These are phyloP conservation scores for Chaetomium sp. DNA, from an alignment of 2,329 filamentous ascomycete genomes.

Conservation along the genomic window DNA sequence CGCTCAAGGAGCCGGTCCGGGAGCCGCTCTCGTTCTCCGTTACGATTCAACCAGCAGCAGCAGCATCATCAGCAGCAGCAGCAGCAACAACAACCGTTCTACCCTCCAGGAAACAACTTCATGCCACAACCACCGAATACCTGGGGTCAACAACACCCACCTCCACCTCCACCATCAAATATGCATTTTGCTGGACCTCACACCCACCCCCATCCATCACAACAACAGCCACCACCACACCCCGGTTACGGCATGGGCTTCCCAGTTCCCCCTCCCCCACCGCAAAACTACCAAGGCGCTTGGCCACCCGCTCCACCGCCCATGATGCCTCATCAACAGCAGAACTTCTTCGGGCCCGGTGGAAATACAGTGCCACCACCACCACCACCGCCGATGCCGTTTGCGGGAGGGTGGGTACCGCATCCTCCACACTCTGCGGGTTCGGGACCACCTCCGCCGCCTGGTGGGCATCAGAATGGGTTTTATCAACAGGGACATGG, in stretches of 20 bases:
- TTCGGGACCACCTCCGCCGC: slow-evolving; percentile 10
- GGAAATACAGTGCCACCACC: slow-evolving; percentile 13
- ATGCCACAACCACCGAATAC: slow-evolving; percentile 17
- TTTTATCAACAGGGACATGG: slow-evolving; percentile 21
- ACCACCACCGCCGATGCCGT: slow-evolving; percentile 16
- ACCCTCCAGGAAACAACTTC: slow-evolving; percentile 18
- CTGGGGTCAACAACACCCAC: slow-evolving; percentile 8
- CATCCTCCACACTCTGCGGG: slow-evolving; percentile 14
- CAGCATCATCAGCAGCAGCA: too few species aligned
- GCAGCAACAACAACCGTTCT: slow-evolving; percentile 7
- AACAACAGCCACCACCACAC: slow-evolving; percentile 11
- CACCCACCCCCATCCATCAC: neutral
- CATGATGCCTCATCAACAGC: slow-evolving; percentile 6
- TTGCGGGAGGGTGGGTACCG: slow-evolving; percentile 20
- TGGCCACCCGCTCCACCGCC: slow-evolving; percentile 37
- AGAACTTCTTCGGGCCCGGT: slow-evolving; percentile 10
- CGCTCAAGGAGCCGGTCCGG: slow-evolving; percentile 19
- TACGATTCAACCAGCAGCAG: slow-evolving; percentile 5
- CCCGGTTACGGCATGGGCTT: slow-evolving; percentile 14
- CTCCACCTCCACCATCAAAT: neutral
- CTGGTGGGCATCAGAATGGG: slow-evolving; percentile 10
- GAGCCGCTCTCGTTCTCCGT: slow-evolving; percentile 16
- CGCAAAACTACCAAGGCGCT: slow-evolving; percentile 34
- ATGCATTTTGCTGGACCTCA: slow-evolving; percentile 23
- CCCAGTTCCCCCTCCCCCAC: slow-evolving; percentile 30